Base-by-base conservation (phyloP, 129 eudicot species). In the Solidago caesia region DNA sequence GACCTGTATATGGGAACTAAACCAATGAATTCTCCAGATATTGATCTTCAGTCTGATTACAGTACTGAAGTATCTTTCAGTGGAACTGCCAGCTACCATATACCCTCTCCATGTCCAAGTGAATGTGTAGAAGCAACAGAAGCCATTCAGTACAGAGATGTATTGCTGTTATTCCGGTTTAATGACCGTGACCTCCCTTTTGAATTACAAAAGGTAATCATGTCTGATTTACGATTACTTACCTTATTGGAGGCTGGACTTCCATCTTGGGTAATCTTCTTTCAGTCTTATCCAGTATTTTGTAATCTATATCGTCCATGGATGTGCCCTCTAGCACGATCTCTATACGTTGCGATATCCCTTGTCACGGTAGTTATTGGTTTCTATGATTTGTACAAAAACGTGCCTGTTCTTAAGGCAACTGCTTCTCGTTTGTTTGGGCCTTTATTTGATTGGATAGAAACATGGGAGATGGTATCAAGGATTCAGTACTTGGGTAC, bases 291-390 rank as follows among this genome's bases (percentile, higher is more conserved):
- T 68, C 98, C 98, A 1, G 91, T 80, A 21, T 94, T 94, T 80
- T 86, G 89, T 71, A 91, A 90, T 76, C 59, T 94, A 21, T 90
- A 94, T 75, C 92, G 97, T 8, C 98, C 98, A 16, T 94, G 98
- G 97, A 94, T 94, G 98, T 90, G 97, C 75, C 98, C 98, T 43
- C 73, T 94, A 78, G 98, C 93, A 44, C 85, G 98, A 83, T 79
- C 76, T 33, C 72, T 90, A 44, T 94, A 94, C 41, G 96, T 90
- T 14, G 70, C 87, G 44, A 86, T 94, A 43, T 94, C 98, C 8
- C 57, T 85, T 70, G 87, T 87, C 44, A 94, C 98, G 26, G 98
- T 94, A 68, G 82, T 94, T 49, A 94, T 94, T 39, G 98, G 98
- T 4, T 94, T 94, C 78, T 94, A 94, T 71, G 98, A 94, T 70